Evolutionary conservation across 1,284 basidiomycete species (phyloP), one percentile per base, ranked within the genome.

Genomic region (Melampsora americana): DNA sequence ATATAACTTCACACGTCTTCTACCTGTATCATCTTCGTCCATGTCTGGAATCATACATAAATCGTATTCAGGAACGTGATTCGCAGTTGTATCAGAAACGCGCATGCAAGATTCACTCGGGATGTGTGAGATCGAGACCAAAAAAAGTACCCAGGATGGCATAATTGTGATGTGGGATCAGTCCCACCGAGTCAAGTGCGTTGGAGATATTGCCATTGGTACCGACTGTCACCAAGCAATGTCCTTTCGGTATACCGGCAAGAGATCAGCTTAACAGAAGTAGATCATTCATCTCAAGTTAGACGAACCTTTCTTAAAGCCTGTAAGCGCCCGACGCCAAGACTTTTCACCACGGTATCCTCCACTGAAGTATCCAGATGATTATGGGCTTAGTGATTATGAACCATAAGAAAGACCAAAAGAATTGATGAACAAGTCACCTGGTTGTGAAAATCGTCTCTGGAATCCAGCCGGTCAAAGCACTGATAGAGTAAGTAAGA

Each of bases 401-500:
- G 46, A 23, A 26, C 20, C 50, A 64, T 62, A 18, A 14, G 42
- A 42, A 6, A 30, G 28, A 66, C 18, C n/a, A n/a, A n/a, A n/a
- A 72, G 5, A 11, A 59, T 64, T 48, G 59, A 5, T 23, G 42
- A 7, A 30, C 44, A 44, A 67, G 39, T 30, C 42, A 74, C 71
- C 64, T 66, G 9, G 62, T 74, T 44, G 50, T 23, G 16, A 67
- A 67, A 23, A 74, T 67, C 14, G 71, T 59, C 48, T 74, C 64
- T 39, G 71, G 71, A 65, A 67, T 74, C 71, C 71, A 74, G 30
- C 65, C 64, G 32, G 71, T 74, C 71, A 74, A 67, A 28, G 65
- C 71, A 32, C 71, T 74, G 18, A n/a, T 66, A 30, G 61, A 44
- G 39, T n/a, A 42, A 12, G 20, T 30, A 5, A n/a, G 50, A 26